Evolutionary conservation across 1,284 basidiomycete genomes (phyloP).

Genomic region (Leccinum huronense): DNA sequence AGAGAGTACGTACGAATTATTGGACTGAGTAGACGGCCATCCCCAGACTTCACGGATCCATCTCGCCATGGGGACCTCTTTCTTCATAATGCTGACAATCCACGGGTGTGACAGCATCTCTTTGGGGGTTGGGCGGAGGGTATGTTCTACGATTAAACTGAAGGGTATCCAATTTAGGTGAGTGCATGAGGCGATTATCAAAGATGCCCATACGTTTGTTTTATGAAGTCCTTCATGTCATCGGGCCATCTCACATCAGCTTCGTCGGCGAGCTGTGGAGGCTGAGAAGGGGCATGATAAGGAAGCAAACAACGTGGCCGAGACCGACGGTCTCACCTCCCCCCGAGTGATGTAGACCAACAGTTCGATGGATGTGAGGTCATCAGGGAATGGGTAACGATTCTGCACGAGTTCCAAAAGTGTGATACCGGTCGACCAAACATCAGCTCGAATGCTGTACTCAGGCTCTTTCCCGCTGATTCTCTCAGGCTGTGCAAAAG

Average conservation of each 20-base stretch:
- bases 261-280: conserved; percentile 78
- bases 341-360: conserved; percentile 88
- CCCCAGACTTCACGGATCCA: conserved; percentile 92
- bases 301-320: background rate
- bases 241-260: conserved; percentile 74
- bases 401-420: conserved; percentile 93
- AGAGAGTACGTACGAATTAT: conserved; percentile 20
- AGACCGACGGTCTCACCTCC: conserved; percentile 49
- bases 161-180: conserved; percentile 4
- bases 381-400: conserved; percentile 92
- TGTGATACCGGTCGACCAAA: conserved; percentile 97
- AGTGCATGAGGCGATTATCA: conserved; percentile 11
- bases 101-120: conserved; percentile 88
- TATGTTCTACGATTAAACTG: conserved; percentile 59
- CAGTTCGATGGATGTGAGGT: conserved; percentile 90
- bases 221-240: conserved; percentile 92
- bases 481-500: conserved; percentile 74
- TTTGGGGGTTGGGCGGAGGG: conserved; percentile 77
- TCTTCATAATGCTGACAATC: conserved; percentile 76
- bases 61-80: conserved; percentile 83
- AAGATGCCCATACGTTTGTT: conserved; percentile 64
- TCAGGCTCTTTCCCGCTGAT: conserved; percentile 71
- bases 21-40: conserved; percentile 52
- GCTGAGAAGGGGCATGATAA: conserved; percentile 46
- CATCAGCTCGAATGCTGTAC: conserved; percentile 93